phyloP scores from a whole-genome alignment of 73 alveolate genomes.

The Stentor coeruleus region DNA sequence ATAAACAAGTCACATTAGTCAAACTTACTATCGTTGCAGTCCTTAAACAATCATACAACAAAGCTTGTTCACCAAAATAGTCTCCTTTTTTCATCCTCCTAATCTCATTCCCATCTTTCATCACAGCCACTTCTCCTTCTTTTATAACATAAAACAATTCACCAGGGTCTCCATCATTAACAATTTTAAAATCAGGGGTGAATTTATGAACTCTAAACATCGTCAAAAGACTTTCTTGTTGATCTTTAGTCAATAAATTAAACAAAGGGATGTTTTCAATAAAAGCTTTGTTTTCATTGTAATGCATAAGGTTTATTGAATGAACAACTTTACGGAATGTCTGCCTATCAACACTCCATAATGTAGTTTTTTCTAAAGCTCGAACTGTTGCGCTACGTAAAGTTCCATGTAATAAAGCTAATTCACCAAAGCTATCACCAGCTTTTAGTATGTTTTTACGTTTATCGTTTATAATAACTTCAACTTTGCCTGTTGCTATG shows the following conservation, averaged over 20 bases:
- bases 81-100: slow-evolving; percentile 55
- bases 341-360: slow-evolving; percentile 44
- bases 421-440: slow-evolving; percentile 27
- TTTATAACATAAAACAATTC: slow-evolving; percentile 65
- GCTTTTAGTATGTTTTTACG: not conserved
- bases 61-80: slow-evolving; percentile 49
- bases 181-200: slow-evolving; percentile 44
- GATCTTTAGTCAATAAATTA: not conserved
- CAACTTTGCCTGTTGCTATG: not conserved
- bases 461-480: not conserved
- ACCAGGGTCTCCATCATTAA: slow-evolving; percentile 82
- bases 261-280: slow-evolving; percentile 35
- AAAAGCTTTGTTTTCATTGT: slow-evolving; percentile 36
- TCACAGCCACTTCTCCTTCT: slow-evolving; percentile 60
- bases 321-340: slow-evolving; percentile 60
- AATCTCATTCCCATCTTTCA: slow-evolving; percentile 45
- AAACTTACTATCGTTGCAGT: slow-evolving; percentile 41
- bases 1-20: slow-evolving; percentile 1
- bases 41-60: slow-evolving; percentile 35
- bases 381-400: slow-evolving; percentile 17
- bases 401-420: slow-evolving; percentile 9
- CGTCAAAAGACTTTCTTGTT: not conserved
- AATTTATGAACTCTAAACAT: not conserved
- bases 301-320: slow-evolving; percentile 27
- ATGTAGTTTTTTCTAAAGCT: not conserved